These are phyloP conservation scores for Hymenoscyphus salicellus DNA, from an alignment of 2,329 filamentous ascomycete genomes.

Conservation along the genomic window DNA sequence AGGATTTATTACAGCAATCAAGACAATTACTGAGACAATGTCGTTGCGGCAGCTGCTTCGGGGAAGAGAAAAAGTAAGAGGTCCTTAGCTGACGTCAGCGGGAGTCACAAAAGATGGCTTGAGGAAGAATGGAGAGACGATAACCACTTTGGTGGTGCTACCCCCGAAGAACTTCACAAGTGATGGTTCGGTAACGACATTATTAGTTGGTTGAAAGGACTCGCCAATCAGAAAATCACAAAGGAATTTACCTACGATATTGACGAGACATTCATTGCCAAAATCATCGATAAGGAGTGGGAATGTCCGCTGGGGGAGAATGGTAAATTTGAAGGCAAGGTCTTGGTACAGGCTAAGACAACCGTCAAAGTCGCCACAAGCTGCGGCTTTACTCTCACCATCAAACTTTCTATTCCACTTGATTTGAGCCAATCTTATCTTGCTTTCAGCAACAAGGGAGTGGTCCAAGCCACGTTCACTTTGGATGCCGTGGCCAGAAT, in stretches of 20 bases:
- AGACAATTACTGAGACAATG: not conserved
- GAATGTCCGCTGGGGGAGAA: not conserved
- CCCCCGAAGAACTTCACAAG: not conserved
- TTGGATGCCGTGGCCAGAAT: not conserved
- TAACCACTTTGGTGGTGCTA: not conserved
- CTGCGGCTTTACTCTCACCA: not conserved
- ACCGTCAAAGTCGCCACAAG: not conserved
- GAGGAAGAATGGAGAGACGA: not conserved
- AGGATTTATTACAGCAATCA: not conserved
- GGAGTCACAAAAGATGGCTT: not conserved
- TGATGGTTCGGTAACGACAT: not conserved
- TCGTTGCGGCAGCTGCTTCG: not conserved
- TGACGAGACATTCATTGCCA: not conserved
- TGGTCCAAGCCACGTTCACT: not conserved
- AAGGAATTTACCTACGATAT: not conserved
- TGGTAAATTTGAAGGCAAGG: not conserved
- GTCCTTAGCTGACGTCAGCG: not conserved
- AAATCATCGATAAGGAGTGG: not conserved
- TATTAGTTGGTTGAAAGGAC: not conserved
- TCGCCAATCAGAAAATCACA: not conserved
- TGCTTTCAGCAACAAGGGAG: not conserved
- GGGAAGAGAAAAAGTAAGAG: not conserved
- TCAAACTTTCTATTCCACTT: not conserved
- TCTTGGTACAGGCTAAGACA: not conserved
- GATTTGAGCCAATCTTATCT: not conserved